phyloP scores from a whole-genome alignment of 345 rosid species.

The Limnanthes douglasii region DNA sequence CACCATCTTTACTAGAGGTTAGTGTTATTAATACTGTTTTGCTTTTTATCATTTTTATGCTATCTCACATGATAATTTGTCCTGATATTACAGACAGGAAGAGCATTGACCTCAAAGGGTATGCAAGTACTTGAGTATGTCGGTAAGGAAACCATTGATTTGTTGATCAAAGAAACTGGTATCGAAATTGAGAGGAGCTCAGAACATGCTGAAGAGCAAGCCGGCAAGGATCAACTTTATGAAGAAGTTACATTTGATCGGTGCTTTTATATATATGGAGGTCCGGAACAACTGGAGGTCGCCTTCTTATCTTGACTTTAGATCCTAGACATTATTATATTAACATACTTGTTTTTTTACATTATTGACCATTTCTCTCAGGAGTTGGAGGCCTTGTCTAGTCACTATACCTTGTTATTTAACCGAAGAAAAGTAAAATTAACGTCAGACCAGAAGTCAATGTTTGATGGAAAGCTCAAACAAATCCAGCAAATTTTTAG shows the following conservation, averaged over 20 bases:
- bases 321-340: conserved; percentile 6
- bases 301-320: conserved; percentile 9
- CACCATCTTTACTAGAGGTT: conserved; percentile 88
- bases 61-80: conserved; percentile 6
- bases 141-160: conserved; percentile 93
- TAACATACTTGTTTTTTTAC: too few relatives aligned
- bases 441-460: conserved; percentile 55
- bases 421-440: conserved; percentile 82
- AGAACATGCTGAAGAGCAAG: conserved; percentile 16
- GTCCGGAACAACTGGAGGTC: conserved; percentile 98
- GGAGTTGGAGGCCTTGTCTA: conserved; percentile 92
- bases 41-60: conserved; percentile 1
- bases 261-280: conserved; percentile 97
- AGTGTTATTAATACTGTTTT: conserved; percentile 8
- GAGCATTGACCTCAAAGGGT: conserved; percentile 86
- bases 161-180: conserved; percentile 77
- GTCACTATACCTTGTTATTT: conserved; percentile 65
- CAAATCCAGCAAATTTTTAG: conserved; percentile 66
- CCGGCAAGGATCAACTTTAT: conserved; percentile 51
- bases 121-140: conserved; percentile 93
- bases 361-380: too few relatives aligned
- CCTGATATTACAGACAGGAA: conserved; percentile 54
- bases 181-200: conserved; percentile 46
- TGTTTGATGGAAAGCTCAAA: conserved; percentile 69
- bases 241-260: conserved; percentile 96